phyloP scores from a whole-genome alignment of 306 rosid genomes.

The Morella rubra region DNA sequence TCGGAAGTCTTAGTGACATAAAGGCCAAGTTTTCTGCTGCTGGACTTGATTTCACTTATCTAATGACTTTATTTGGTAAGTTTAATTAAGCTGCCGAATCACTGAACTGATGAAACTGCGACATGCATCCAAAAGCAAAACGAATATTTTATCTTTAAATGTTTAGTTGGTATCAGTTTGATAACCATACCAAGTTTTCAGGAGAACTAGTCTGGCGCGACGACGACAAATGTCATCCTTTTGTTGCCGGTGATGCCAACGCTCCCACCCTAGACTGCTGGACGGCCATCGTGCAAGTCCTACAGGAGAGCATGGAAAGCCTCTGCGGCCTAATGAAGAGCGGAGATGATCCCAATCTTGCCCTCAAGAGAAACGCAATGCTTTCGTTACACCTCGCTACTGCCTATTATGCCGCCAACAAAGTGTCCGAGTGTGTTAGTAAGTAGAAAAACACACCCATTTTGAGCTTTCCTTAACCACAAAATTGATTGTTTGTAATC shows the following conservation, averaged over 20 bases:
- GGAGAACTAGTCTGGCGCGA: slow-evolving; percentile 14
- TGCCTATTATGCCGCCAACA: slow-evolving; percentile 48
- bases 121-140: too few relatives aligned
- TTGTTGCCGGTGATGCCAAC: slow-evolving; percentile 56
- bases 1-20: too few relatives aligned
- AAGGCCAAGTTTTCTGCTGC: too few relatives aligned
- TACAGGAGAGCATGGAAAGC: slow-evolving; percentile 54
- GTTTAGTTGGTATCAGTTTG: too few relatives aligned
- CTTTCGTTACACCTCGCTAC: slow-evolving; percentile 57
- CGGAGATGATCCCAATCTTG: slow-evolving; percentile 69
- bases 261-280: slow-evolving; percentile 69
- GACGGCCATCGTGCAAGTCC: slow-evolving; percentile 53
- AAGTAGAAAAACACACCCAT: background rate
- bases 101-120: too few relatives aligned
- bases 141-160: too few relatives aligned
- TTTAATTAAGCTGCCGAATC: too few relatives aligned
- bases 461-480: too few relatives aligned
- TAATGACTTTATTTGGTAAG: too few relatives aligned
- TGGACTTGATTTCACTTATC: too few relatives aligned
- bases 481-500: background rate
- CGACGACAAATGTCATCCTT: slow-evolving; percentile 48
- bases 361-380: slow-evolving; percentile 50
- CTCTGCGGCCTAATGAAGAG: slow-evolving; percentile 68
- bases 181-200: too few relatives aligned
- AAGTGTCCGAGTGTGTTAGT: slow-evolving; percentile 63